Conservation (phyloP, 1,139 yeast species). For the Ogataea hybrid region DNA sequence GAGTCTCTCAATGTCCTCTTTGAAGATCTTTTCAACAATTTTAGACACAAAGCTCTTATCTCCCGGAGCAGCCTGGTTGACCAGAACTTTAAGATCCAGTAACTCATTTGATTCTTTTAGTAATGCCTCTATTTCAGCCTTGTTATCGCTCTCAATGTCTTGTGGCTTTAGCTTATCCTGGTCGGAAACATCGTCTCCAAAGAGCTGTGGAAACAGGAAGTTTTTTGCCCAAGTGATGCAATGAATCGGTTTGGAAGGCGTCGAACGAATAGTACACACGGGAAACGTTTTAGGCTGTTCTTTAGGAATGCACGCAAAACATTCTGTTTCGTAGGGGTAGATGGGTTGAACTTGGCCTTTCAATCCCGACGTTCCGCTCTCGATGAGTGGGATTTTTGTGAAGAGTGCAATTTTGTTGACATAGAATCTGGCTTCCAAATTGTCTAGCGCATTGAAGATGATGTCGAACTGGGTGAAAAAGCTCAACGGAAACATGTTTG, state of each 20-base stretch:
- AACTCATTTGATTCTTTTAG: conserved; percentile 77
- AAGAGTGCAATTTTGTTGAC: conserved; percentile 83
- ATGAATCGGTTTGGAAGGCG: conserved; percentile 95
- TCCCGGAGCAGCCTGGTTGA: conserved; percentile 29
- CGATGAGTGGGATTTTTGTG: conserved; percentile 74
- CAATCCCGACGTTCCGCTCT: conserved; percentile 93
- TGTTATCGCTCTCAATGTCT: conserved; percentile 57
- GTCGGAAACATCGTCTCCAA: conserved; percentile 47
- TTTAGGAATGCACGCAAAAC: conserved; percentile 89
- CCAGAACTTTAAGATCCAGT: conserved; percentile 52
- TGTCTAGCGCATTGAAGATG: conserved; percentile 90
- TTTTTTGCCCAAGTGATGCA: conserved; percentile 98
- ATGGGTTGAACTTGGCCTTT: conserved; percentile 94
- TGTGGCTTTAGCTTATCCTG: conserved; percentile 36
- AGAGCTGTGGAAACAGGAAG: conserved; percentile 78
- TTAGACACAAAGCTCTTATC: conserved; percentile 18
- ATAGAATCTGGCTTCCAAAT: conserved; percentile 86
- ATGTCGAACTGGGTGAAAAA: conserved; percentile 84
- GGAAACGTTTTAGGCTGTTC: conserved; percentile 91
- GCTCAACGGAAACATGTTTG: conserved; percentile 60
- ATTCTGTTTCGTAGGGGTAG: conserved; percentile 77
- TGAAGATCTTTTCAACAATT: conserved; percentile 19
- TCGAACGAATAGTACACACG: conserved; percentile 93
- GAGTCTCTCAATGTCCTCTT: conserved; percentile 57
- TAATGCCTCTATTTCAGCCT: conserved; percentile 66